Evolutionary conservation across 208 protist species (phyloP).

Genomic region (Leishmania gerbilli): DNA sequence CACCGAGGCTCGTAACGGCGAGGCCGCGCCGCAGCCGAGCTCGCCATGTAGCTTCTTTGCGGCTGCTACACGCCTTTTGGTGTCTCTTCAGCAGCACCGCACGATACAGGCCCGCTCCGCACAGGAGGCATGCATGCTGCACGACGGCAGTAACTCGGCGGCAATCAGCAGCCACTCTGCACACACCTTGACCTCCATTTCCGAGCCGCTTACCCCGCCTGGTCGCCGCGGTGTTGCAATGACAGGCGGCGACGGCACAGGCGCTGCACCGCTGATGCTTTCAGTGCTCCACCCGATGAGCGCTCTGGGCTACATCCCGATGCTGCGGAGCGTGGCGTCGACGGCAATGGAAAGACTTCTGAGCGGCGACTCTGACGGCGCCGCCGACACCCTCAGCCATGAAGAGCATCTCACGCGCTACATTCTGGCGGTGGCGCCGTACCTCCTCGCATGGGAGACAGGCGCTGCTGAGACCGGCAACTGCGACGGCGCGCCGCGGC

Average conservation of each 20-base stretch:
- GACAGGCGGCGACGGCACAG: background rate
- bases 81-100: slow-evolving; percentile 22
- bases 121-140: slow-evolving; percentile 13
- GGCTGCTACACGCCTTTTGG: slow-evolving; percentile 17
- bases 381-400: background rate
- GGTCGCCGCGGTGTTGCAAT: background rate
- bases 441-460: slow-evolving; percentile 27
- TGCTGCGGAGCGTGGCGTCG: slow-evolving; percentile 8
- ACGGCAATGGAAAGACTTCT: background rate
- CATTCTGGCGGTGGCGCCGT: slow-evolving; percentile 23
- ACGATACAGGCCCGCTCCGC: slow-evolving; percentile 15
- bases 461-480: background rate
- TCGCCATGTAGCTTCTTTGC: background rate
- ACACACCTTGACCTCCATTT: slow-evolving; percentile 5
- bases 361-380: background rate
- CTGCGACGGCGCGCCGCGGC: background rate
- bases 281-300: slow-evolving; percentile 42
- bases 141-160: slow-evolving; percentile 5
- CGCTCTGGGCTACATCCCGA: slow-evolving; percentile 48
- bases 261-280: slow-evolving; percentile 26
- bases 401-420: slow-evolving; percentile 15
- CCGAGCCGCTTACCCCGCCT: background rate
- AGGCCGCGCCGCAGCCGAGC: background rate
- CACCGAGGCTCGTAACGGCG: background rate
- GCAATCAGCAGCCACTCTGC: background rate